Evolutionary conservation across 2,329 filamentous ascomycete species (phyloP).

Genomic region (Torrubiellomyces zombiae): DNA sequence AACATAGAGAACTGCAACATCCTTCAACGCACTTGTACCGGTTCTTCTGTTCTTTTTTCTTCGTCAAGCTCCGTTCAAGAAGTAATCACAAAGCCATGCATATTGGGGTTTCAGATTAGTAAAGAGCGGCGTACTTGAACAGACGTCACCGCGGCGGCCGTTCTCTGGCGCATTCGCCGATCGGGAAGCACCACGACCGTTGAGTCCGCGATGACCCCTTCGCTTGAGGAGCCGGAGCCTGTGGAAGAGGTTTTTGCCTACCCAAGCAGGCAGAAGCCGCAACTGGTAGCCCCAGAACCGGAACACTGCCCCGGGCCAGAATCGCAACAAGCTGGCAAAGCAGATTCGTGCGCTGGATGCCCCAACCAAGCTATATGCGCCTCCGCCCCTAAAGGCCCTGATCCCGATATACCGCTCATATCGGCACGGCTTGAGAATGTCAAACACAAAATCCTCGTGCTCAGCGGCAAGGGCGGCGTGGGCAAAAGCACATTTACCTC

Average conservation of each 20-base stretch:
- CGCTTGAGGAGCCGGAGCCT: slow-evolving; percentile 52
- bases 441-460: slow-evolving; percentile 79
- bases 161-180: no score
- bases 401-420: slow-evolving; percentile 84
- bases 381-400: slow-evolving; percentile 82
- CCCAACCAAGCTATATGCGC: slow-evolving; percentile 95
- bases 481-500: slow-evolving; percentile 91
- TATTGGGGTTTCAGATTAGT: slow-evolving; percentile 6
- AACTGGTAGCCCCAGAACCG: slow-evolving; percentile 86
- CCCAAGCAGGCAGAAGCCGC: slow-evolving; percentile 60
- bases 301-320: slow-evolving; percentile 92
- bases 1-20: no score
- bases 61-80: no score
- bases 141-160: no score
- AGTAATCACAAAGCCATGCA: no score
- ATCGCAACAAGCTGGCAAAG: slow-evolving; percentile 49
- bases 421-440: slow-evolving; percentile 66
- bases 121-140: no score
- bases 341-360: slow-evolving; percentile 82
- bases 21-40: no score
- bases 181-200: no score
- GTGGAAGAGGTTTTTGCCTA: slow-evolving; percentile 57
- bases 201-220: slow-evolving; percentile 51
- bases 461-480: slow-evolving; percentile 91
- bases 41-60: no score